Conservation (phyloP, 768 basidiomycete species). For the Hypsizygus marmoreus region DNA sequence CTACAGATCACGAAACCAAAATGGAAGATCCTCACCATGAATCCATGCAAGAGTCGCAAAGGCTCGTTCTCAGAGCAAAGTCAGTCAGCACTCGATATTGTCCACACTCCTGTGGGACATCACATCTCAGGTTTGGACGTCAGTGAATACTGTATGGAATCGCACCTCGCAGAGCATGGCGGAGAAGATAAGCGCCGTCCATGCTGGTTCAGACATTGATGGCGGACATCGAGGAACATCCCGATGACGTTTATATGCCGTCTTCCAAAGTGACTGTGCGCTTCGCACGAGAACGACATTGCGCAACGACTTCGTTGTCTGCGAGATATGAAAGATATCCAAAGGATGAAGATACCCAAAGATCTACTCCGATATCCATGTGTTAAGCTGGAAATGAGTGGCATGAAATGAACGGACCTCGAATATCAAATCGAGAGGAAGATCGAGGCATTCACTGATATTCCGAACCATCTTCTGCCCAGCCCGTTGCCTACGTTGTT, state of each 20-base stretch:
- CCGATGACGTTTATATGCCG: slow-evolving; percentile 17
- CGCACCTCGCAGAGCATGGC: slow-evolving; percentile 26
- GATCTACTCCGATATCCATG: slow-evolving; percentile 19
- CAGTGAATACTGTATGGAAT: neutral
- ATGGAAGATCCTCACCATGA: too few relatives aligned
- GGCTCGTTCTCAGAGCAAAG: too few relatives aligned
- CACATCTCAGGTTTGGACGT: neutral
- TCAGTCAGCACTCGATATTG: neutral
- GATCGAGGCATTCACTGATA: neutral
- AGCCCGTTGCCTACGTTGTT: too few relatives aligned
- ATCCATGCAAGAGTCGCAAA: too few relatives aligned
- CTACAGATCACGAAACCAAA: too few relatives aligned
- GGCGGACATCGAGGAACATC: slow-evolving; percentile 20
- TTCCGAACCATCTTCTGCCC: neutral
- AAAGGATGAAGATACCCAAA: slow-evolving; percentile 25
- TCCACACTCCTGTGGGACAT: neutral
- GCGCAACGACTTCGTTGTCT: too few relatives aligned
- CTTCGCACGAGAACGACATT: slow-evolving; percentile 17
- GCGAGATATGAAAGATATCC: slow-evolving; percentile 24
- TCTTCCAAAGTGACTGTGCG: slow-evolving; percentile 21
- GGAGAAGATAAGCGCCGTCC: slow-evolving; percentile 22
- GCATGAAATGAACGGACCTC: too few relatives aligned
- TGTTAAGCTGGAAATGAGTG: too few relatives aligned
- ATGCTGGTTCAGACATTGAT: slow-evolving; percentile 14
- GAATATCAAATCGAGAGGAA: slow-evolving; percentile 1